These are phyloP conservation scores for Fomitopsis pulvina DNA, from an alignment of 768 basidiomycete species.

Conservation along the genomic window DNA sequence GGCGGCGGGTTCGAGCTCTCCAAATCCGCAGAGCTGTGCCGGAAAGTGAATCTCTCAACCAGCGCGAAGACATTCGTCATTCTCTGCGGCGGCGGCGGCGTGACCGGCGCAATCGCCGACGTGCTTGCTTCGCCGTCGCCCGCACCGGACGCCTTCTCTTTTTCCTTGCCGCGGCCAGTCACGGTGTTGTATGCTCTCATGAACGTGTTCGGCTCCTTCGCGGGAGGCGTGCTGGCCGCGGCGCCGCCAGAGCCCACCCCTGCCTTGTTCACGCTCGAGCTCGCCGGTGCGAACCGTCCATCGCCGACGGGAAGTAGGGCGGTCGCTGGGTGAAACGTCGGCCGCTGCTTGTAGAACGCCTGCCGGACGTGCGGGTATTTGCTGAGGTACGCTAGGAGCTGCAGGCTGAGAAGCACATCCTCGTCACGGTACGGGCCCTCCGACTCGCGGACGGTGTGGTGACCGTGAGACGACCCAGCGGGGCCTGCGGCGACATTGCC, in stretches of 20 bases:
- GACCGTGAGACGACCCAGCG: conserved; percentile 24
- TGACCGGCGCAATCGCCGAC: conserved; percentile 8
- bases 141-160: conserved; percentile 24
- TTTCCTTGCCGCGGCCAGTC: conserved; percentile 43
- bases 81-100: conserved; percentile 29
- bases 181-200: conserved; percentile 40
- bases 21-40: conserved; percentile 77
- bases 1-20: conserved; percentile 63
- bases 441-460: conserved; percentile 29
- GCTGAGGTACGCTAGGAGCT: conserved; percentile 92
- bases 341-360: conserved; percentile 86
- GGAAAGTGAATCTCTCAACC: conserved; percentile 94
- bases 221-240: conserved; percentile 7
- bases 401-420: conserved; percentile 84
- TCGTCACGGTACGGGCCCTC: conserved; percentile 87
- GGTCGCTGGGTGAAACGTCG: conserved; percentile 77
- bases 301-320: conserved; percentile 19
- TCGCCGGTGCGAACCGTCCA: conserved; percentile 7
- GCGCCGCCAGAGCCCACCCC: conserved; percentile 1
- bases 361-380: conserved; percentile 97
- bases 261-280: conserved; percentile 18
- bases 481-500: conserved; percentile 9
- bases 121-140: conserved; percentile 11
- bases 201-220: conserved; percentile 33
- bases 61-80: conserved; percentile 94